Conservation (phyloP, 2,329 filamentous ascomycete genomes). For the Trichoderma sp. region DNA sequence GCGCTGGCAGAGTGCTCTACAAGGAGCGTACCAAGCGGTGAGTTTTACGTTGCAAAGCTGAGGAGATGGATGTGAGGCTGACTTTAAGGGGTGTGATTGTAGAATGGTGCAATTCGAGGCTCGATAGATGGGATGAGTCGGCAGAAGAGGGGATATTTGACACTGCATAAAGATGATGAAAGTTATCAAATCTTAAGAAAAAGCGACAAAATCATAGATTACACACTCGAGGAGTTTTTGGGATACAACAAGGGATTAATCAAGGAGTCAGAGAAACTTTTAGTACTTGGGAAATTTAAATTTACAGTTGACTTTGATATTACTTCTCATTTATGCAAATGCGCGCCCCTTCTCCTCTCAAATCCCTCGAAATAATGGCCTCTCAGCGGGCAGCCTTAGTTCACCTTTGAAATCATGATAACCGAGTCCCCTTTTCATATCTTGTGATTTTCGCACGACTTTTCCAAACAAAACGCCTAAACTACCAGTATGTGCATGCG, state of each 20-base stretch:
- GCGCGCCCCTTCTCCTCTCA: not conserved
- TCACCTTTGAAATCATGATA: not conserved
- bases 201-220: constrained; percentile 9
- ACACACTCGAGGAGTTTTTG: constrained; percentile 26
- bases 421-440: constrained; percentile 12
- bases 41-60: constrained; percentile 40
- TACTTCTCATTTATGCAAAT: constrained; percentile 22
- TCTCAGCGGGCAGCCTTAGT: not conserved
- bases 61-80: not conserved
- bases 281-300: constrained; percentile 16
- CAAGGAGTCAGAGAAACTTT: constrained; percentile 5
- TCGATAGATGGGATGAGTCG: constrained; percentile 53
- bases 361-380: not conserved
- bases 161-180: not conserved
- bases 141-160: not conserved
- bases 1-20: constrained; percentile 92
- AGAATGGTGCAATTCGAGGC: constrained; percentile 99
- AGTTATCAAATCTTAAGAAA: not conserved
- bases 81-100: not conserved
- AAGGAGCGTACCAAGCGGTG: constrained; percentile 98
- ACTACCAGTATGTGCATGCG: not conserved
- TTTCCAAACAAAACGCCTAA: constrained; percentile 26
- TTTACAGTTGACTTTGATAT: constrained; percentile 12
- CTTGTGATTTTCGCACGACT: constrained; percentile 4
- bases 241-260: constrained; percentile 15